phyloP scores from a whole-genome alignment of 2,329 filamentous ascomycete species.

The Pseudogymnoascus sp. region DNA sequence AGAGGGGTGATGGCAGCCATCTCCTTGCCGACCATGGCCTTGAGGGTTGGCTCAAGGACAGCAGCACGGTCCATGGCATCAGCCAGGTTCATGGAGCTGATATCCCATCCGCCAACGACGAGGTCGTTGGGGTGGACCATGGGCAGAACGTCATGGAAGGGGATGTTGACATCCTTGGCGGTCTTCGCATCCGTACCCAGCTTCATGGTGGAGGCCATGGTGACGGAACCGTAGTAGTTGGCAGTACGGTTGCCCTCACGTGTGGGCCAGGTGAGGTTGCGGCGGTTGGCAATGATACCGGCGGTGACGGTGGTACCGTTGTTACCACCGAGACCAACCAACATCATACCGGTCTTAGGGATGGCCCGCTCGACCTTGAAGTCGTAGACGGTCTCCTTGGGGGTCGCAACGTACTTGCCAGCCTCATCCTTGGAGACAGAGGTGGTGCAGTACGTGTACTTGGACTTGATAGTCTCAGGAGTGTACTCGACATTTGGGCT shows the following conservation, averaged over 20 bases:
- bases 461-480: constrained; percentile 78
- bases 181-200: constrained; percentile 81
- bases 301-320: constrained; percentile 96
- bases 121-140: constrained; percentile 98
- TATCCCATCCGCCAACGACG: constrained; percentile 94
- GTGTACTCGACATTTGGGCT: constrained; percentile 92
- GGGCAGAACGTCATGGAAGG: constrained; percentile 86
- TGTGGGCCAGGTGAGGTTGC: constrained; percentile 81
- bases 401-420: constrained; percentile 74
- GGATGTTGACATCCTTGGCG: constrained; percentile 85
- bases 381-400: constrained; percentile 85
- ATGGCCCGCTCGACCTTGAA: constrained; percentile 96
- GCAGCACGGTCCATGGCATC: constrained; percentile 91
- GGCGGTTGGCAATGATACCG: constrained; percentile 92
- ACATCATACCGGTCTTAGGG: constrained; percentile 91
- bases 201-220: constrained; percentile 97
- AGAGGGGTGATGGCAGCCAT: constrained; percentile 83
- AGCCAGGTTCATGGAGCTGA: constrained; percentile 81
- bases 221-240: constrained; percentile 97
- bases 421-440: constrained; percentile 59
- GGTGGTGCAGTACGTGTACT: constrained; percentile 95
- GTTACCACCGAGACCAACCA: constrained; percentile 96
- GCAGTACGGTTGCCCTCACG: constrained; percentile 76
- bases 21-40: constrained; percentile 83
- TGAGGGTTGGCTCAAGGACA: constrained; percentile 92